Evolutionary conservation across 139 green algal genomes (phyloP).

Genomic region (Micractinium conductrix): DNA sequence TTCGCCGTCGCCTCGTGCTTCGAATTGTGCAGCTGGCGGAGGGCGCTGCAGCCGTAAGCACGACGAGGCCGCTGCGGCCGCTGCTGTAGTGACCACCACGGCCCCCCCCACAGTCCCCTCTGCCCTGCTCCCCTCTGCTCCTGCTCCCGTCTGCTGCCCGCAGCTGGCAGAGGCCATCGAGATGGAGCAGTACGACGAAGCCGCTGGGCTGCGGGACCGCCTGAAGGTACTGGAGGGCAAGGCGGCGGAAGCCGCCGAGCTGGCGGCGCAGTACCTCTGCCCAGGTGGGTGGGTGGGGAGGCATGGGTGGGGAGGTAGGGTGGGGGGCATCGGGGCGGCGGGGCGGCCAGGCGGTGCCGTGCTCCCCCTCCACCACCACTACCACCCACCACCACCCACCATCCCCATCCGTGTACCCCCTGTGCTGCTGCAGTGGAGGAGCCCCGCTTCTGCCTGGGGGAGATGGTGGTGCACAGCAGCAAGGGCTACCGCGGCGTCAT

Average conservation of each 20-base stretch:
- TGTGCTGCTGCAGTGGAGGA: not conserved
- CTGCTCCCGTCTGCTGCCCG: no score
- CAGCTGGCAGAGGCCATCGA: slow-evolving; percentile 11
- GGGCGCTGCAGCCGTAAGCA: no score
- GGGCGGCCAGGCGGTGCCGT: no score
- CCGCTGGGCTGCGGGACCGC: slow-evolving; percentile 71
- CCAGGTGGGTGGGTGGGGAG: not conserved
- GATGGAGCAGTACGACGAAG: slow-evolving; percentile 72
- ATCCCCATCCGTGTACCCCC: no score
- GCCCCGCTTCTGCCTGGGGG: slow-evolving; percentile 64
- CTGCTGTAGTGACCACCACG: not conserved
- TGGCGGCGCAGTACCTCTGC: slow-evolving; percentile 27
- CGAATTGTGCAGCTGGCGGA: no score
- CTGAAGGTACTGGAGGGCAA: slow-evolving; percentile 65
- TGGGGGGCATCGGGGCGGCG: no score
- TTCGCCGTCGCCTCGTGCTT: no score
- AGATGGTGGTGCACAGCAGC: slow-evolving; percentile 72
- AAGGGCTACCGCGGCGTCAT: slow-evolving; percentile 75
- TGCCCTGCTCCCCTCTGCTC: not conserved
- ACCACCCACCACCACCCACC: no score
- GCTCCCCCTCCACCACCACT: no score
- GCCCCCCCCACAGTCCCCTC: not conserved
- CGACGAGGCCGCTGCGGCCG: not conserved
- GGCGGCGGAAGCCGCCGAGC: slow-evolving; percentile 45
- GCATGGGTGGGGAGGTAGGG: no score